Evolutionary conservation across 1,139 yeast genomes (phyloP).

Genomic region (Yamadazyma blattariae): DNA sequence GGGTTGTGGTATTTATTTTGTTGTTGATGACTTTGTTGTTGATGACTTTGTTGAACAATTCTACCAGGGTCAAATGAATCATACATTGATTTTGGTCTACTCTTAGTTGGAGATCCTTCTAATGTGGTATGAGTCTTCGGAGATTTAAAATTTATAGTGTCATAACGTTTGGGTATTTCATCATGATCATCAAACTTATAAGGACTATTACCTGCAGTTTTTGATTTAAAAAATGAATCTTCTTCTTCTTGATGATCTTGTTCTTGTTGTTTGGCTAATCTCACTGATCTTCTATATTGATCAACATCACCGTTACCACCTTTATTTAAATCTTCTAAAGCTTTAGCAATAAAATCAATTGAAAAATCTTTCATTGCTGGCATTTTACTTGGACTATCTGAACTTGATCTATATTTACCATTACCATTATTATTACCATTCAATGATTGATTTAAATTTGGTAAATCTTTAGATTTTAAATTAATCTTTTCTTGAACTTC

Average conservation of each 20-base stretch:
- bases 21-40: background rate
- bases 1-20: too few species aligned
- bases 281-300: constrained; percentile 38
- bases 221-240: constrained; percentile 9
- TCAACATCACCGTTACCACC: constrained; percentile 62
- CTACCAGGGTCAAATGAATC: constrained; percentile 13
- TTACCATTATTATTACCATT: too few species aligned
- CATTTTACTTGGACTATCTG: constrained; percentile 16
- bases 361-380: constrained; percentile 46
- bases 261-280: constrained; percentile 22
- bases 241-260: constrained; percentile 8
- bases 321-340: constrained; percentile 63
- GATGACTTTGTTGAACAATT: too few species aligned
- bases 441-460: constrained; percentile 16
- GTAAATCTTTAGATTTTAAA: constrained; percentile 32
- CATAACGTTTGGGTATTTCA: constrained; percentile 40
- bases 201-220: constrained; percentile 20
- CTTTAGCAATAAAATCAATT: constrained; percentile 50
- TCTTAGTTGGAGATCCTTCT: constrained; percentile 12
- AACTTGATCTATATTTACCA: background rate
- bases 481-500: constrained; percentile 43
- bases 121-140: constrained; percentile 6
- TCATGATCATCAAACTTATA: constrained; percentile 30
- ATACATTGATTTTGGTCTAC: constrained; percentile 45
- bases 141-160: constrained; percentile 29